Base-by-base conservation (phyloP, 495 filamentous ascomycete genomes). In the Halenospora varia region DNA sequence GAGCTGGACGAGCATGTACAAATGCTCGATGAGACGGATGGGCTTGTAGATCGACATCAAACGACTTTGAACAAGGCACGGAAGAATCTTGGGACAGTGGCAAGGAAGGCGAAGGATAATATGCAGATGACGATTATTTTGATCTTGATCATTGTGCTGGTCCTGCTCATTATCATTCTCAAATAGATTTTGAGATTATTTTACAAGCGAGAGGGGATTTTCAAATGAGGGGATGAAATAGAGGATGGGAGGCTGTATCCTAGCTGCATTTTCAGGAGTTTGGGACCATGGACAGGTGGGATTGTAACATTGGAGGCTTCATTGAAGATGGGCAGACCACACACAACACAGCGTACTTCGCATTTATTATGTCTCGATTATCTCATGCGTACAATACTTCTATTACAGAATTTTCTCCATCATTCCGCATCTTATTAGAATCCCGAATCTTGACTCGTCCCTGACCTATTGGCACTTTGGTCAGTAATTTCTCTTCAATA, bases 1-100 rank as follows among this genome's bases (percentile, higher is more conserved):
- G 94, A 98, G 77, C 76, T 98, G 22, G 94, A 98, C 59, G 84
- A 83, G 60, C 94, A 98, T 66, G 88, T 94, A 20, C 73, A 85
- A 66, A 74, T 98, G 75, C 75, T 98, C 41, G 94, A 95, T 72
- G 92, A 92, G 53, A 86, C 95, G 61, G 94, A 97, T 59, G 78
- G 78, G 22, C 77, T 84, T 56, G 87, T 92, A 35, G 91, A 96
- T 64, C 77, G 94, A 54, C 93, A 97, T 74, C 80, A 84, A 69
- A 74, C 71, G 20, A 84, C 87, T 41, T 72, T 98, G 45, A 81
- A 89, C 60, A 78, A 86, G 18, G 94, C 94, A 23, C 78, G 82
- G 63, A 80, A 80, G 60, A 80, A 88, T 61, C 72, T 96, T 50
- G 81, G 83, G 10, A 77, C 79, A 46, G 76, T 98, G 45, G 84